Evolutionary conservation across 75 land plant genomes (phyloP).

Genomic region (Adiantum capillusveneris): DNA sequence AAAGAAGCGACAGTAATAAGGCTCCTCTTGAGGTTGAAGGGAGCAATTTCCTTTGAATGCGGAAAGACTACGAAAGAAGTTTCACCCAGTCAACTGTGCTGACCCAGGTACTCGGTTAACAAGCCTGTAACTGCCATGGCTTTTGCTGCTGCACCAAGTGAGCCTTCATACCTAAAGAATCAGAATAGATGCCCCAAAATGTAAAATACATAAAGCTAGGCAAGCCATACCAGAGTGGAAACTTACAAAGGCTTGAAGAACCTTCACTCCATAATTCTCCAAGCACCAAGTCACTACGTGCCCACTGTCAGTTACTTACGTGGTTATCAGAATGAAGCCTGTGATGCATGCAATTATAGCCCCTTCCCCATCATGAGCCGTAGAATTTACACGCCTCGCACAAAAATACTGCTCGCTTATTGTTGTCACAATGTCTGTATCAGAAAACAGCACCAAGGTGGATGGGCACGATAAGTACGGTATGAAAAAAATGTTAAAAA

Average conservation of each 20-base stretch:
- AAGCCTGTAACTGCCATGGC: conserved; percentile 64
- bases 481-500: not conserved
- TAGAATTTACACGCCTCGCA: conserved; percentile 55
- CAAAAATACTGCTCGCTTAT: conserved; percentile 62
- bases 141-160: conserved; percentile 60
- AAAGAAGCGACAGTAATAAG: no score
- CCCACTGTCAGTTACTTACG: conserved; percentile 34
- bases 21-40: no score
- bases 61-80: no score
- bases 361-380: conserved; percentile 64
- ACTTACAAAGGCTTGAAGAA: no score
- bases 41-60: no score
- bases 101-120: conserved; percentile 28
- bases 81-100: conserved; percentile 22
- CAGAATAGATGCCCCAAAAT: not conserved
- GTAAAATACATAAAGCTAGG: no score
- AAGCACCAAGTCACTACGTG: no score
- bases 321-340: conserved; percentile 48
- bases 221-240: no score
- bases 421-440: conserved; percentile 52
- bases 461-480: not conserved
- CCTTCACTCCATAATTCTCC: no score
- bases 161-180: conserved; percentile 54
- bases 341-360: conserved; percentile 53
- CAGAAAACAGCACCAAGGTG: conserved; percentile 11